Evolutionary conservation across 768 basidiomycete species (phyloP).

Genomic region (Agrocybe praecox): DNA sequence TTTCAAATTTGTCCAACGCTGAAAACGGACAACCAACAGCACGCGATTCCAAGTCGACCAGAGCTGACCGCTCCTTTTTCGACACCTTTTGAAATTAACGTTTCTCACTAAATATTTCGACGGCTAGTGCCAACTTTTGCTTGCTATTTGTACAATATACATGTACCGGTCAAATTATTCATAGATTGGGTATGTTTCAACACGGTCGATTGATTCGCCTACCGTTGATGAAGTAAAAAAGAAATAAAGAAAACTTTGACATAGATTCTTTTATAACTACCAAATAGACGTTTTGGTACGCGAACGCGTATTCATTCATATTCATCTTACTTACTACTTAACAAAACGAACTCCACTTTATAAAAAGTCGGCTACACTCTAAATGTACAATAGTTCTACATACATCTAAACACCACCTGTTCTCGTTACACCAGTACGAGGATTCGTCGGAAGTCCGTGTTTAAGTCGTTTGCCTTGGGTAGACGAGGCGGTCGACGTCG

Average conservation of each 20-base stretch:
- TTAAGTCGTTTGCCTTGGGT: background rate
- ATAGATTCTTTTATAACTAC: background rate
- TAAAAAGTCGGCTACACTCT: no score
- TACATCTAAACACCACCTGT: background rate
- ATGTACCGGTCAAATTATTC: background rate
- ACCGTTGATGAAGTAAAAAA: no score
- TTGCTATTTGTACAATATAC: background rate
- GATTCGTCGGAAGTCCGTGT: conserved; percentile 6
- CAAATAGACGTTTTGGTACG: no score
- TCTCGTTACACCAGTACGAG: background rate
- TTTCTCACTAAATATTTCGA: background rate
- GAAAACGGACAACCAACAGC: background rate
- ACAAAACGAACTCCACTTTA: no score
- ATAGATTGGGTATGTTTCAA: background rate
- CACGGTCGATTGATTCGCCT: background rate
- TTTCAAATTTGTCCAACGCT: background rate
- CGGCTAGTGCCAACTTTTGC: background rate
- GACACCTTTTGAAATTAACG: background rate
- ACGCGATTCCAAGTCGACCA: background rate
- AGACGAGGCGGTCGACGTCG: conserved; percentile 3
- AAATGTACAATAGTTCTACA: background rate
- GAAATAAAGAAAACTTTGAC: background rate
- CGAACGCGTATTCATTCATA: no score
- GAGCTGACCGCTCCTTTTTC: conserved; percentile 8
- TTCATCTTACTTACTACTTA: no score